These are phyloP conservation scores for Monilinia fructicola DNA, from an alignment of 2,329 filamentous ascomycete genomes.

Conservation along the genomic window DNA sequence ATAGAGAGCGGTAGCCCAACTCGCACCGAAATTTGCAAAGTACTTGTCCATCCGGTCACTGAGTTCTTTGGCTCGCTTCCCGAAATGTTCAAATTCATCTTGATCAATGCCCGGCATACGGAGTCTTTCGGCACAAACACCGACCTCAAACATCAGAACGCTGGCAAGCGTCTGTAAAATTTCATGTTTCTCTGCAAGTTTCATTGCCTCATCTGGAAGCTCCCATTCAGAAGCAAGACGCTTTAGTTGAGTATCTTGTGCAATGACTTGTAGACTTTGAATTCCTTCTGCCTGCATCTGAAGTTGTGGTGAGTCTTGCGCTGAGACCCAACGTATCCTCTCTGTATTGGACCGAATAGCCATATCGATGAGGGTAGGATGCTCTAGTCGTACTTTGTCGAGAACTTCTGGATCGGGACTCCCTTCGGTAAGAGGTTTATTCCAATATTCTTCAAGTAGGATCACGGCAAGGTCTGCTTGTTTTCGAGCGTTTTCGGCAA, in stretches of 20 bases:
- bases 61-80: constrained; percentile 23
- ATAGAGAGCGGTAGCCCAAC: constrained; percentile 71
- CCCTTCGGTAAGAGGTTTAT: constrained; percentile 33
- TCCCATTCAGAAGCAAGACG: constrained; percentile 50
- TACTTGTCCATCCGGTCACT: constrained; percentile 43
- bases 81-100: constrained; percentile 24
- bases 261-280: constrained; percentile 44
- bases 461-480: constrained; percentile 54
- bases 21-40: constrained; percentile 51
- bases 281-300: constrained; percentile 51
- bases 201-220: constrained; percentile 56
- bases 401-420: constrained; percentile 36
- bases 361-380: constrained; percentile 55
- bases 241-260: constrained; percentile 49
- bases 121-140: constrained; percentile 17
- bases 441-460: constrained; percentile 40
- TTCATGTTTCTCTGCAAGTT: constrained; percentile 59
- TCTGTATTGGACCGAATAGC: constrained; percentile 60
- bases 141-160: constrained; percentile 40
- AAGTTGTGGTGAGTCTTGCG: constrained; percentile 50
- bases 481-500: constrained; percentile 62
- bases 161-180: constrained; percentile 64
- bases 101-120: constrained; percentile 19
- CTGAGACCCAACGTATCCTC: constrained; percentile 56
- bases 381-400: constrained; percentile 51